Evolutionary conservation across 1,284 basidiomycete species (phyloP).

Genomic region (Veloporphyrellus conicus): DNA sequence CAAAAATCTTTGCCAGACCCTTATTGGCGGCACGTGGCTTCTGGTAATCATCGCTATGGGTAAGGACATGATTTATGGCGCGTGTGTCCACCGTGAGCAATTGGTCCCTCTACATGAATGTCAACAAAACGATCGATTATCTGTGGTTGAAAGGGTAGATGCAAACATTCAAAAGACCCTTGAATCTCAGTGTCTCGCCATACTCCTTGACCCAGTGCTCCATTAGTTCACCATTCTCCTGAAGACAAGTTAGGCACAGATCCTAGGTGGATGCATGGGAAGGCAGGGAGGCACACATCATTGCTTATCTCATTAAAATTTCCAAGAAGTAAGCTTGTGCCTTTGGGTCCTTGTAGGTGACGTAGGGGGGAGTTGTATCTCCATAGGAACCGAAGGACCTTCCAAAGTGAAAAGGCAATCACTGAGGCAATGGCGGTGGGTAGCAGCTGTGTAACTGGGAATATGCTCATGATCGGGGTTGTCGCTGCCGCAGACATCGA

Average conservation of each 20-base stretch:
- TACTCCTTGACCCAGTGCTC: slow-evolving; percentile 48
- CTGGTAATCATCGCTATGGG: slow-evolving; percentile 33
- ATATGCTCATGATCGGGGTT: neutral
- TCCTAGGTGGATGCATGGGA: neutral
- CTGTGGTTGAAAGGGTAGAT: neutral
- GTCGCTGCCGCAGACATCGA: neutral
- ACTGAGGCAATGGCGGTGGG: neutral
- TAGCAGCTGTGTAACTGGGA: neutral
- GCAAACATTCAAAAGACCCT: slow-evolving; percentile 26
- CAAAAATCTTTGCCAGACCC: slow-evolving; percentile 25
- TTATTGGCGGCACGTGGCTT: slow-evolving; percentile 29
- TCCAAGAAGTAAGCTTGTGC: slow-evolving; percentile 7
- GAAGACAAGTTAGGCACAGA: neutral
- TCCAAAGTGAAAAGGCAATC: slow-evolving; percentile 4
- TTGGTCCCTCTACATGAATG: slow-evolving; percentile 14
- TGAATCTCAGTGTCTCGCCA: slow-evolving; percentile 47
- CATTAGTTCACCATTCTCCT: slow-evolving; percentile 1
- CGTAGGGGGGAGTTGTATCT: slow-evolving; percentile 5
- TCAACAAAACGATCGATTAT: neutral
- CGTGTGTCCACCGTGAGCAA: slow-evolving; percentile 33
- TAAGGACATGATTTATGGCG: slow-evolving; percentile 38
- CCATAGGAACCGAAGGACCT: neutral
- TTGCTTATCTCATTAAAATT: slow-evolving; percentile 3
- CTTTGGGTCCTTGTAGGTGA: slow-evolving; percentile 9
- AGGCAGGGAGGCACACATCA: slow-evolving; percentile 7